Percentiles rank a stretch among this genome's conserved stretches.
Evolutionary conservation across 768 basidiomycete species (phyloP).

Genomic region (Filobasidium floriforme): DNA sequence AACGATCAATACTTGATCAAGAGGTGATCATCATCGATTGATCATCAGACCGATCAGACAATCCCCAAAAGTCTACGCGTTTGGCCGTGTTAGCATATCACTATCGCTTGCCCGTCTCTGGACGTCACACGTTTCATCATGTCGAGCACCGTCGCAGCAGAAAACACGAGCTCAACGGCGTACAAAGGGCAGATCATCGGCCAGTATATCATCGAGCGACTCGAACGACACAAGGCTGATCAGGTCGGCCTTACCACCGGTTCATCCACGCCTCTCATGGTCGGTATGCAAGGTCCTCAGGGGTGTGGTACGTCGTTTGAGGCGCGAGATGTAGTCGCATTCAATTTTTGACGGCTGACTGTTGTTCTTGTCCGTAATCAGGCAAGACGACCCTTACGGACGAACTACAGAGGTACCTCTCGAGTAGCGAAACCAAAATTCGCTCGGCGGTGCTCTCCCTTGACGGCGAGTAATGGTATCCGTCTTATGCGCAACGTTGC

Average conservation of each 20-base stretch:
- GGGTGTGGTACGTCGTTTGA: too few relatives aligned
- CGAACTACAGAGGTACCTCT: conserved; percentile 12
- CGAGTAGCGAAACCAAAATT: not conserved
- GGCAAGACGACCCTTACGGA: conserved; percentile 17
- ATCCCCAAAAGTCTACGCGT: too few relatives aligned
- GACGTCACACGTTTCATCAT: too few relatives aligned
- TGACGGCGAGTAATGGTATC: conserved; percentile 1
- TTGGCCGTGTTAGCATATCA: too few relatives aligned
- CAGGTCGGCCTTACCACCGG: not conserved
- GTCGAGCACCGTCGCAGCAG: not conserved
- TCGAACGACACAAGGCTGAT: conserved; percentile 1
- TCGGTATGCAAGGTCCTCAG: too few relatives aligned
- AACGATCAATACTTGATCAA: too few relatives aligned
- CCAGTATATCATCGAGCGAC: conserved; percentile 12
- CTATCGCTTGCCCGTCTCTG: too few relatives aligned
- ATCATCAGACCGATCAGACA: too few relatives aligned
- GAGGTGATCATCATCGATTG: too few relatives aligned
- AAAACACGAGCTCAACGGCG: conserved; percentile 3
- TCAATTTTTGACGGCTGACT: not conserved
- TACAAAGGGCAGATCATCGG: conserved; percentile 15
- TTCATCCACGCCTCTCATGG: conserved; percentile 16
- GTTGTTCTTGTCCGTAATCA: not conserved
- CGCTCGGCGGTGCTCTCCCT: conserved; percentile 15
- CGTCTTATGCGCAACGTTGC: not conserved
- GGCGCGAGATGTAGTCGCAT: not conserved